Base-by-base conservation (phyloP, 495 filamentous ascomycete species). In the Aspergillus ellipticus region DNA sequence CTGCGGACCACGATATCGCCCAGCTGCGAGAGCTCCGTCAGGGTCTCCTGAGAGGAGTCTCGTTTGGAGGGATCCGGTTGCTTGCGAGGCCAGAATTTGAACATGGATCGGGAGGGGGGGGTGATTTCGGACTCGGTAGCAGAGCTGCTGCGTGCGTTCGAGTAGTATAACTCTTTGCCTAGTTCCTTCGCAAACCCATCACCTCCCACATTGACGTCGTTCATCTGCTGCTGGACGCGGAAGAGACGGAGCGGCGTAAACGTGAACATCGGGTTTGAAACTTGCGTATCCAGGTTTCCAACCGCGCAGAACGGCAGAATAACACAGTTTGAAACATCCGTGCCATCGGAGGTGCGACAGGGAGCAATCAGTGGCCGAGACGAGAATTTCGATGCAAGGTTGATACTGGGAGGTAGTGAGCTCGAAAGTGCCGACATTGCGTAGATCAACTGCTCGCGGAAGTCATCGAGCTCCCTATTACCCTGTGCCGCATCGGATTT, bases 261-360 rank as follows among this genome's bases (percentile, higher is more conserved):
- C 29, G 62, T 65, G 67, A 73, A 67, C 49, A 74, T 57, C 56
- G 73, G 56, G 48, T 74, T 70, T 29, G 67, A 58, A 43, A 71
- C 61, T 55, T 68, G 67, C 20, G 67, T 70, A 63, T 78, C 65
- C 57, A 86, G 73, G 8, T 78, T 71, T 56, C 82, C 78, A 37
- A 84, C 80, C 13, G 79, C 71, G 46, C 79, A 80, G 70, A 87
- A 85, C 13, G 80, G 69, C 20, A 83, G 70, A 15, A 85, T 60
- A 16, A 67, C 65, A 42, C 64, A 65, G 59, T 65, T 52, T 61
- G 75, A 48, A 61, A 64, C 59, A 21, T 70, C 59, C 19, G 61
- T 49, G 19, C 55, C 42, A 11, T 45, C 22, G 7, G 55, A 31
- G 31, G 56, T 56, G 35, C 64, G 70, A 58, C 76, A 79, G 15